A percentile compares a stretch with the other conserved stretches of the same genome.
Evolutionary conservation across 768 basidiomycete genomes (phyloP).

Genomic region (Phaeotremella skinneri): DNA sequence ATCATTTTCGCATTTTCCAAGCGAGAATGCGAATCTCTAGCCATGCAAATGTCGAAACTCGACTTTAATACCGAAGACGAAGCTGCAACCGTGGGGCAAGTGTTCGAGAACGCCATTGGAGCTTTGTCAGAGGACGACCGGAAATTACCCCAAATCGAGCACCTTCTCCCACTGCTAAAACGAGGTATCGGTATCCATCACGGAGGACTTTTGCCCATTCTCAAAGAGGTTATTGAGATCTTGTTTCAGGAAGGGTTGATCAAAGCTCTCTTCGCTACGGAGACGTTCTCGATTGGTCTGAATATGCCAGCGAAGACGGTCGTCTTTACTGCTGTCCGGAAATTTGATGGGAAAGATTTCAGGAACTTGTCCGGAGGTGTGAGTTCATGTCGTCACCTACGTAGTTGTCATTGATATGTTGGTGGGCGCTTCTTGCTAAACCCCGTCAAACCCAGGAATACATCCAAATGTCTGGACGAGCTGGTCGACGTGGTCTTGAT

Average conservation of each 20-base stretch:
- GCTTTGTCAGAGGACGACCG: slow-evolving; percentile 83
- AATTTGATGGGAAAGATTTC: slow-evolving; percentile 95
- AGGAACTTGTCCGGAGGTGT: slow-evolving; percentile 69
- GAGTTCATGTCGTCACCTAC: slow-evolving; percentile 15
- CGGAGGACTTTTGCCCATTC: slow-evolving; percentile 90
- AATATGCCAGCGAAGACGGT: slow-evolving; percentile 99
- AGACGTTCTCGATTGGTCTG: slow-evolving; percentile 65
- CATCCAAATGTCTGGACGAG: slow-evolving; percentile 99
- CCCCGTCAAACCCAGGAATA: slow-evolving; percentile 67
- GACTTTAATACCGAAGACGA: slow-evolving; percentile 94
- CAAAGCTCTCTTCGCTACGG: slow-evolving; percentile 96
- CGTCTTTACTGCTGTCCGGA: slow-evolving; percentile 90
- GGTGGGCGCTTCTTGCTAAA: background rate
- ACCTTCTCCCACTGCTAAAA: slow-evolving; percentile 85
- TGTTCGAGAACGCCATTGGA: slow-evolving; percentile 92
- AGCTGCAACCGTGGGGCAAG: slow-evolving; percentile 75
- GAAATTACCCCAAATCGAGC: slow-evolving; percentile 85
- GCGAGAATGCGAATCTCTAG: slow-evolving; percentile 91
- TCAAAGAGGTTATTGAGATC: slow-evolving; percentile 99
- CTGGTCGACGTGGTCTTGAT: slow-evolving; percentile 92
- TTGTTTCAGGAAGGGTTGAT: slow-evolving; percentile 97
- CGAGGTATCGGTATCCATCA: slow-evolving; percentile 98
- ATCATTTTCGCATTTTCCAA: slow-evolving; percentile 99
- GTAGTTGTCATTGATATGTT: background rate
- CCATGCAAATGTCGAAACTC: slow-evolving; percentile 86